Conservation (phyloP, 805 yeast genomes). For the Hermanozyma aechmeae region DNA sequence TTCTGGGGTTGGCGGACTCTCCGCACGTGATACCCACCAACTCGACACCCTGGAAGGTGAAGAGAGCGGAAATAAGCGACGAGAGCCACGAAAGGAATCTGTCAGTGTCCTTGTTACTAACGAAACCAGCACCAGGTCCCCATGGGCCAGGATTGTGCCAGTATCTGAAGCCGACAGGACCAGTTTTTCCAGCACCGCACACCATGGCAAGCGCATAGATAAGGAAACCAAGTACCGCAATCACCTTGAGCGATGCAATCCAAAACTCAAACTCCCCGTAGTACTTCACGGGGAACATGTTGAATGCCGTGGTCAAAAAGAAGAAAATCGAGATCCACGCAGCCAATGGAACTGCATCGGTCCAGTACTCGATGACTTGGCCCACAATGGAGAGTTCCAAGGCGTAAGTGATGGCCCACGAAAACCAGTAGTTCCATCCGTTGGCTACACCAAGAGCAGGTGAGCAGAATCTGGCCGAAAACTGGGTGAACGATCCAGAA, state of each 20-base stretch:
- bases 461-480: constrained; percentile 57
- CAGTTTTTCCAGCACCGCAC: constrained; percentile 62
- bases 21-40: constrained; percentile 69
- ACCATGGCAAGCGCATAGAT: constrained; percentile 62
- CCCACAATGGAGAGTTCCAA: constrained; percentile 67
- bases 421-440: constrained; percentile 69
- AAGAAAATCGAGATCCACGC: constrained; percentile 68
- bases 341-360: constrained; percentile 56
- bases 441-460: constrained; percentile 68
- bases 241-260: constrained; percentile 57
- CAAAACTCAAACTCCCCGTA: constrained; percentile 75
- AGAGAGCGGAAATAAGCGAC: constrained; percentile 65
- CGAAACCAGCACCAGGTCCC: constrained; percentile 45
- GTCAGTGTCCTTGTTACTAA: constrained; percentile 39
- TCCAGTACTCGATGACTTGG: constrained; percentile 39
- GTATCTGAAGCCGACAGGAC: constrained; percentile 71
- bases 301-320: constrained; percentile 42
- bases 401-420: constrained; percentile 72
- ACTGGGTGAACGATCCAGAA: constrained; percentile 60
- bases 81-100: constrained; percentile 63
- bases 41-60: constrained; percentile 76
- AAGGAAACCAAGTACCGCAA: constrained; percentile 65
- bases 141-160: constrained; percentile 77
- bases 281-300: constrained; percentile 57
- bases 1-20: constrained; percentile 62